Evolutionary conservation across 257 asterid genomes (phyloP).

Genomic region (Datura wrightii): DNA sequence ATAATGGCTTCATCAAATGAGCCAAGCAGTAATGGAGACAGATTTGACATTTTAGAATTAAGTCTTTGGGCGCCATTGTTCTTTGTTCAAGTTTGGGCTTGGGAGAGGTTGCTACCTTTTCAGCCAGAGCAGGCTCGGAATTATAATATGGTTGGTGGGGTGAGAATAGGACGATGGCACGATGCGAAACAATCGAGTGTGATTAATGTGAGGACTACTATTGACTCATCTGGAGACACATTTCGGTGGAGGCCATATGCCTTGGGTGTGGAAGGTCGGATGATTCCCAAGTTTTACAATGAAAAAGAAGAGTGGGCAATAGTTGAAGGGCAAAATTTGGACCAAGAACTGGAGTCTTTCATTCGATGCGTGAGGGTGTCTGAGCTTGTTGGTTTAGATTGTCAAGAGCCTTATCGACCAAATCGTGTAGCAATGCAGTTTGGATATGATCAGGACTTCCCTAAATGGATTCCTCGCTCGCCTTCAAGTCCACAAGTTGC

Average conservation of each 20-base stretch:
- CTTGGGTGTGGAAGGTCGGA: slow-evolving; percentile 41
- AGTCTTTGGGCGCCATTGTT: slow-evolving; percentile 43
- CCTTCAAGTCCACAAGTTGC: slow-evolving; percentile 8
- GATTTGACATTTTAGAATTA: slow-evolving; percentile 25
- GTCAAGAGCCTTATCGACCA: slow-evolving; percentile 47
- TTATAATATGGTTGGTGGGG: slow-evolving; percentile 18
- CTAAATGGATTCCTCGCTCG: slow-evolving; percentile 27
- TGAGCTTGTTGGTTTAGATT: slow-evolving; percentile 44
- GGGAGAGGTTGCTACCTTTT: slow-evolving; percentile 50
- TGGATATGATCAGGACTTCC: slow-evolving; percentile 52
- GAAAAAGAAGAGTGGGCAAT: slow-evolving; percentile 37
- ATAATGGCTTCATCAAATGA: background rate
- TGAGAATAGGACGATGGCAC: slow-evolving; percentile 48
- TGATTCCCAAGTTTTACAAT: slow-evolving; percentile 39
- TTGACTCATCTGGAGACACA: slow-evolving; percentile 39
- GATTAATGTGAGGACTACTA: slow-evolving; percentile 42
- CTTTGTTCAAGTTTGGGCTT: slow-evolving; percentile 56
- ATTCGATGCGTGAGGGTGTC: slow-evolving; percentile 41
- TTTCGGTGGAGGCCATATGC: slow-evolving; percentile 51
- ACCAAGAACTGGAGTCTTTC: slow-evolving; percentile 38
- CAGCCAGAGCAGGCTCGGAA: slow-evolving; percentile 39
- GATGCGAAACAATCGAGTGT: background rate
- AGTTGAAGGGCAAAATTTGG: background rate
- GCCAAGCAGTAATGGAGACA: background rate
- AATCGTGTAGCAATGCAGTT: slow-evolving; percentile 53